phyloP scores from a whole-genome alignment of 148 eudicot species.

The Salicornia ramosissima region DNA sequence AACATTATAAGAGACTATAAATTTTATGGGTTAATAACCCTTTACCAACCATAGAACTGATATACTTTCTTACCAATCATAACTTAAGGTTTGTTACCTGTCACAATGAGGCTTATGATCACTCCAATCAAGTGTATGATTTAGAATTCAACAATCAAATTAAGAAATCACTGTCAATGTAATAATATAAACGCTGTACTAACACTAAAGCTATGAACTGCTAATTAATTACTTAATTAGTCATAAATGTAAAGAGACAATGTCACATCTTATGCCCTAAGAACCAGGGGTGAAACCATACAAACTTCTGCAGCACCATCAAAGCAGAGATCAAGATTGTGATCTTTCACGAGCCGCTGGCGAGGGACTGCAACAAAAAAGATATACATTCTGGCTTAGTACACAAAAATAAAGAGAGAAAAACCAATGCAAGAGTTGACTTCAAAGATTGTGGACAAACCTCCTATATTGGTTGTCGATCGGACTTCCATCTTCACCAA shows the following conservation, averaged over 20 bases:
- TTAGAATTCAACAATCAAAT: conserved; percentile 12
- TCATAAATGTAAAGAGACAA: conserved; percentile 5
- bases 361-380: conserved; percentile 31
- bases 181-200: conserved; percentile 21
- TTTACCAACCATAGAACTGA: no score
- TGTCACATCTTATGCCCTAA: background rate
- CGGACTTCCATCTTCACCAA: conserved; percentile 43
- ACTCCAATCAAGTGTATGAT: background rate
- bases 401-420: background rate
- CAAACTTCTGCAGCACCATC: background rate
- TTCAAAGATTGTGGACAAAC: conserved; percentile 26
- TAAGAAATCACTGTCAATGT: background rate
- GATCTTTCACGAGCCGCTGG: conserved; percentile 41
- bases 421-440: background rate
- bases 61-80: no score
- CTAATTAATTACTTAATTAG: background rate
- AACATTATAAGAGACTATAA: no score
- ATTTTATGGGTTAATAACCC: no score
- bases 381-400: background rate
- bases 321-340: conserved; percentile 23
- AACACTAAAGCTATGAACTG: conserved; percentile 5
- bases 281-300: background rate
- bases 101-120: no score
- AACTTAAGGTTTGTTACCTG: no score
- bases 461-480: conserved; percentile 39